Conservation (phyloP, 2,329 filamentous ascomycete genomes). For the Xylaria multiplex region DNA sequence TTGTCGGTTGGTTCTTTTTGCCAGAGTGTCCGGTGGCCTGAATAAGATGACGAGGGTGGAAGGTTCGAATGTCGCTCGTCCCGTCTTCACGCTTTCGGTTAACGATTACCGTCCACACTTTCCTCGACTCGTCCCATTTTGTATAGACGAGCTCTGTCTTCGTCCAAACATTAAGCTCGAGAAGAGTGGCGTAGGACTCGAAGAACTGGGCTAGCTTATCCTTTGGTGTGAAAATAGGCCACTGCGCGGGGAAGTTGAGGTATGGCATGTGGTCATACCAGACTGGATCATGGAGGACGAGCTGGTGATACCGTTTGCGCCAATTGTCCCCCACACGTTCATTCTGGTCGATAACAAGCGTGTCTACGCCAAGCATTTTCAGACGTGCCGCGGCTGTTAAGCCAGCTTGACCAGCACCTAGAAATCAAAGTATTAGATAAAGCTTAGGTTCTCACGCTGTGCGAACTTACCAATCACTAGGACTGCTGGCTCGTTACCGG, state of each 20-base stretch:
- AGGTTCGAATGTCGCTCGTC: constrained; percentile 57
- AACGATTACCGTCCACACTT: constrained; percentile 61
- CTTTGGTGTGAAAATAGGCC: constrained; percentile 74
- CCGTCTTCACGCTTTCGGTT: constrained; percentile 41
- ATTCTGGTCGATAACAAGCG: constrained; percentile 63
- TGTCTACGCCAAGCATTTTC: constrained; percentile 63
- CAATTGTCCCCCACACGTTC: constrained; percentile 67
- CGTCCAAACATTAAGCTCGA: constrained; percentile 73
- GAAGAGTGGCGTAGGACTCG: constrained; percentile 66
- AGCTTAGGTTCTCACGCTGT: neutral
- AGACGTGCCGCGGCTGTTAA: constrained; percentile 62
- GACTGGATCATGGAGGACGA: constrained; percentile 71
- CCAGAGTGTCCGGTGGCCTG: constrained; percentile 75
- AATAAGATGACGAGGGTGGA: constrained; percentile 71
- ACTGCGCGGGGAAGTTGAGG: constrained; percentile 66
- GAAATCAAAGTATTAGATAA: constrained; percentile 54
- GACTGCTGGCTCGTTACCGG: constrained; percentile 56
- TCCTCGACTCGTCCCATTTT: constrained; percentile 57
- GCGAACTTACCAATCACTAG: constrained; percentile 19
- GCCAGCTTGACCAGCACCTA: constrained; percentile 67
- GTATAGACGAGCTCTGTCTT: constrained; percentile 57
- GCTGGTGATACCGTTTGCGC: constrained; percentile 64
- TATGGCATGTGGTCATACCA: constrained; percentile 68
- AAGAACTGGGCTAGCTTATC: constrained; percentile 74
- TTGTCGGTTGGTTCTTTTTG: constrained; percentile 67